Evolutionary conservation across 2,329 filamentous ascomycete genomes (phyloP), one percentile per base, ranked within the genome.

Genomic region (Fusarium acutatum): DNA sequence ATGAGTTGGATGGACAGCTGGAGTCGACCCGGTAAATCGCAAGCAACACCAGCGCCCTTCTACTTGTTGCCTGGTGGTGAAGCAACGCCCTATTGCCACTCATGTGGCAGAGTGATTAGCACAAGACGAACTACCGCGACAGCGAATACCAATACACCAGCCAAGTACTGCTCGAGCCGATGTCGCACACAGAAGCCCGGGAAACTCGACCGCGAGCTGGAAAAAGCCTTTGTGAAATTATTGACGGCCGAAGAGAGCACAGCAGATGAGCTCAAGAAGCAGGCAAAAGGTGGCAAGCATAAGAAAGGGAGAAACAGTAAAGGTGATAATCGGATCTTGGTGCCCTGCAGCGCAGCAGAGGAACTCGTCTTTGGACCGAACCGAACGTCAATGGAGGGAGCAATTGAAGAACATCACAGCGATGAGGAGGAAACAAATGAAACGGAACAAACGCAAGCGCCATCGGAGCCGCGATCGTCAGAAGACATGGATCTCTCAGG

Each of bases 141-240:
- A 7, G 75, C 76, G 10, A 81, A 76, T 12, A 58, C 57, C 7
- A 67, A 54, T 13, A 72, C 71, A 17, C 69, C 76, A 5, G 64
- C 64, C 14, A 90, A 89, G 69, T 91, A 90, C 81, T 91, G 89
- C 80, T 91, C 88, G 0, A 81, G 85, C 50, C 81, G 86, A 41
- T 91, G 89, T 72, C 83, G 87, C 26, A 83, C 82, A 38, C 83
- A 83, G 41, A 90, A 89, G 74, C 86, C 86, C 0, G 82, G 84
- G 0, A 81, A 81, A 13, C 68, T 85, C 20, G 89, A 90, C 73
- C 82, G 83, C 6, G 84, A 85, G 63, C 88, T 91, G 47, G 88
- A 90, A 77, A 79, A 77, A 13, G 82, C 82, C 0, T 88, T 90
- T 60, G 82, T 85, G 3, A 73, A 72, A 14, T 75, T 84, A 26